Base-by-base conservation (phyloP, 148 eudicot species). In the Rheum nobile region DNA sequence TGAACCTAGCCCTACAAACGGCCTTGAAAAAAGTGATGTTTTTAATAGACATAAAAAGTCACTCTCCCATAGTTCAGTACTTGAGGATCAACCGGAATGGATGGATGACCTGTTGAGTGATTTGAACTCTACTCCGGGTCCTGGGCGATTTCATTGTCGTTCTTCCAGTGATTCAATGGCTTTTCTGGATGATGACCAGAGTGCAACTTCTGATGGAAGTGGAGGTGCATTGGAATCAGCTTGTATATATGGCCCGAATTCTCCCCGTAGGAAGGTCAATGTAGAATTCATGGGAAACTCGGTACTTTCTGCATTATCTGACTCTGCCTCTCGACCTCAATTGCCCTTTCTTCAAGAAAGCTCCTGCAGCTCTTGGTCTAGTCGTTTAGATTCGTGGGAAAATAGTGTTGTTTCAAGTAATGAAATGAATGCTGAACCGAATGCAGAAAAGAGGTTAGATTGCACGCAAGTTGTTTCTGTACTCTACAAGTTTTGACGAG, bases 221-320 rank as follows among this genome's bases (percentile, higher is more conserved):
- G 77, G 77, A 43, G 38, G 63, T 57, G 76, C 72, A 22, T 84
- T 82, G 72, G 91, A 77, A 74, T 76, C 86, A 12, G 80, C 76
- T 73, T 84, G 84, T 73, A 41, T 75, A 13, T 90, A 88, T 75
- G 96, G 96, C 57, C 96, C 93, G 17, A 85, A 90, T 77, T 90
- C 96, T 31, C 96, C 96, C 43, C 82, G 89, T 42, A 55, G 79
- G 50, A 88, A 83, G 76, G 77, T 74, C 47, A 83, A 80, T 69
- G 21, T 76, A 32, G 79, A 73, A 24, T 81, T 82, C 71, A 82
- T 82, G 12, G 87, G 84, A 73, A 81, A 76, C 72, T 79, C 75
- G 14, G 79, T 80, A 74, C 85, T 84, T 72, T 82, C 88, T 43
- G 86, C 85, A 44, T 84, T 91, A 37, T 85, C 89, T 12, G 85